Percentiles rank a stretch among this genome's conserved stretches.
phyloP scores from a whole-genome alignment of 2,329 filamentous ascomycete species.

The Penicillium sp. region DNA sequence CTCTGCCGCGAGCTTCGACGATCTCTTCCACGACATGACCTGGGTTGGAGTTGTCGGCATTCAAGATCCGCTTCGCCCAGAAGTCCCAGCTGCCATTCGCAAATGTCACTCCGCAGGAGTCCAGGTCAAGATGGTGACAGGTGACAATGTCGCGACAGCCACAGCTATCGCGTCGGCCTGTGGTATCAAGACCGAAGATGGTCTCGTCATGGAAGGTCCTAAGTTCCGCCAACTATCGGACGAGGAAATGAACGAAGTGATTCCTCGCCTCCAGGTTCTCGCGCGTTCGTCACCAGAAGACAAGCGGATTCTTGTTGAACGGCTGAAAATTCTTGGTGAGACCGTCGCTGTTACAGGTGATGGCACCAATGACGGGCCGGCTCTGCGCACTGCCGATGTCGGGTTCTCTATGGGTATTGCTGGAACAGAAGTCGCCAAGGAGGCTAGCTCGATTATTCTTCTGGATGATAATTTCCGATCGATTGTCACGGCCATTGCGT shows the following conservation, averaged over 20 bases:
- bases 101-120: conserved; percentile 69
- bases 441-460: conserved; percentile 67
- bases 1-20: conserved; percentile 64
- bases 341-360: conserved; percentile 65
- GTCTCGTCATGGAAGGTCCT: conserved; percentile 68
- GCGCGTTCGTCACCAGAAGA: conserved; percentile 67
- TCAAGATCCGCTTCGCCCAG: conserved; percentile 69
- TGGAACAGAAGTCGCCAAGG: conserved; percentile 67
- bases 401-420: conserved; percentile 69
- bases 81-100: conserved; percentile 66
- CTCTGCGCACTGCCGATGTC: conserved; percentile 65
- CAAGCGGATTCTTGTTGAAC: conserved; percentile 63
- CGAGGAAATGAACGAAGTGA: conserved; percentile 57
- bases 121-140: conserved; percentile 72
- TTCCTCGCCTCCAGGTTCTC: conserved; percentile 63
- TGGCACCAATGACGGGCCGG: conserved; percentile 66
- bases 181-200: conserved; percentile 62
- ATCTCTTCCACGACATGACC: conserved; percentile 70
- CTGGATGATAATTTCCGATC: conserved; percentile 66
- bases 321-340: conserved; percentile 62
- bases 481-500: conserved; percentile 66
- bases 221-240: conserved; percentile 63
- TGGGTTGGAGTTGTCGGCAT: conserved; percentile 73
- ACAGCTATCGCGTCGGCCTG: conserved; percentile 73
- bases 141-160: conserved; percentile 69